phyloP scores from a whole-genome alignment of 257 asterid genomes.

The Forsythia suspensa region DNA sequence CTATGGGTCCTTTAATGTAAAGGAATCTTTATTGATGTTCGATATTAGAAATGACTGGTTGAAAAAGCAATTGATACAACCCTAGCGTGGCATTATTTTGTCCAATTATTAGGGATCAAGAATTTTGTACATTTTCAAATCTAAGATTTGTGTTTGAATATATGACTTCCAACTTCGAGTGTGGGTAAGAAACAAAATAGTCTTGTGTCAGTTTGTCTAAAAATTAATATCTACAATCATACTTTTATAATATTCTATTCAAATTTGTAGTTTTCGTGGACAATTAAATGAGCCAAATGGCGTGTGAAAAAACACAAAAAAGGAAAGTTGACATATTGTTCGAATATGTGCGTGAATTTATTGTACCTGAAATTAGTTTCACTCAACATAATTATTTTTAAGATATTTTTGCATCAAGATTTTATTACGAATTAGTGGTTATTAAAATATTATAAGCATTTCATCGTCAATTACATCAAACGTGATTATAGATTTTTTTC shows the following conservation, averaged over 20 bases:
- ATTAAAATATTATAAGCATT: no score
- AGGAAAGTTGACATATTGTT: neutral
- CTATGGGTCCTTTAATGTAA: neutral
- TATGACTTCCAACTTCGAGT: neutral
- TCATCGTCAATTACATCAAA: neutral
- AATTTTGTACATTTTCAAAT: neutral
- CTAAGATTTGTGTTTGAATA: neutral
- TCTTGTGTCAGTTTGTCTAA: neutral
- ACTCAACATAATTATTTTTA: no score
- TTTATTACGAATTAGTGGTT: no score
- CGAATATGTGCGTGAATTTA: neutral
- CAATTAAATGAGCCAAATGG: neutral
- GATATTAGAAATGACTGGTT: slow-evolving; percentile 15
- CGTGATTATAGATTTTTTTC: neutral
- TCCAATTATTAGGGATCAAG: slow-evolving; percentile 26
- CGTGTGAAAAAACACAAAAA: neutral
- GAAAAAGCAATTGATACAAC: slow-evolving; percentile 14
- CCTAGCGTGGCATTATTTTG: slow-evolving; percentile 31
- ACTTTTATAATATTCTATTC: no score
- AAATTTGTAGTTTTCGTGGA: no score
- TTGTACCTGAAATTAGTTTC: no score
- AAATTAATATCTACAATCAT: neutral
- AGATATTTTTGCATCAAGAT: neutral
- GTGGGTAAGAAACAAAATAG: neutral
- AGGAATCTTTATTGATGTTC: slow-evolving; percentile 9